Conservation (phyloP, 2,329 filamentous ascomycete species). For the Fusarium tricinctum region DNA sequence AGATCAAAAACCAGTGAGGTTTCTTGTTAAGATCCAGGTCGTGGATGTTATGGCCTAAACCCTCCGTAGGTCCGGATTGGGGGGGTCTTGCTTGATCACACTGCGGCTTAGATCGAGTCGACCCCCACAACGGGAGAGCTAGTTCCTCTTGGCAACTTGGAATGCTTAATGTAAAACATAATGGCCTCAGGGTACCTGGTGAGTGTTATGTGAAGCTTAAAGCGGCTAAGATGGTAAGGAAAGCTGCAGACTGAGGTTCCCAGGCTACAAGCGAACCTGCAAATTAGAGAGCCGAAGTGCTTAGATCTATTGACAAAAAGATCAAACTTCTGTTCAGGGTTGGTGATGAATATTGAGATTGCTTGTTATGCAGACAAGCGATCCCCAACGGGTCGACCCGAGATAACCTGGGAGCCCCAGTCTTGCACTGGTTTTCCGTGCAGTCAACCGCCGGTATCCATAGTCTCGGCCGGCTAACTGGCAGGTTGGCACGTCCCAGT, state of each 20-base stretch:
- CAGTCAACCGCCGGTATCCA: conserved; percentile 2
- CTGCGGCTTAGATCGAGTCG: conserved; percentile 41
- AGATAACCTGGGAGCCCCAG: conserved; percentile 12
- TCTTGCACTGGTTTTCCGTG: conserved; percentile 14
- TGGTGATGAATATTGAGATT: conserved; percentile 9
- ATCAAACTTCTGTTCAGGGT: not conserved
- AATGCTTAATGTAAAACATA: conserved; percentile 31
- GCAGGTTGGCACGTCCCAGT: not conserved
- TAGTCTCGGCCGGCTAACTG: conserved; percentile 3
- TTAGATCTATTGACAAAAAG: not conserved
- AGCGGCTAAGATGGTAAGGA: conserved; percentile 19
- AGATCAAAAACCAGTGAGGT: not conserved
- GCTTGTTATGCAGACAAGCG: conserved; percentile 12
- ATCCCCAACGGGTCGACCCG: conserved; percentile 39
- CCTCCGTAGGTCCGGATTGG: conserved; percentile 36
- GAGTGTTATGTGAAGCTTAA: conserved; percentile 30
- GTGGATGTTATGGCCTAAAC: conserved; percentile 18
- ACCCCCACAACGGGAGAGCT: conserved; percentile 36
- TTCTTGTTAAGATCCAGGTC: conserved; percentile 10
- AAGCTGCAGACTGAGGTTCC: conserved; percentile 6
- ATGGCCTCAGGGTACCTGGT: conserved; percentile 33
- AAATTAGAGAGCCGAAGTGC: not conserved
- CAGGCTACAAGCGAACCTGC: not conserved
- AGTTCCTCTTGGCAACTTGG: conserved; percentile 31
- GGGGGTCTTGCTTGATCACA: conserved; percentile 41